Evolutionary conservation across 352 stramenopile genomes (phyloP).

Genomic region (Peronosclerospora sorghi): DNA sequence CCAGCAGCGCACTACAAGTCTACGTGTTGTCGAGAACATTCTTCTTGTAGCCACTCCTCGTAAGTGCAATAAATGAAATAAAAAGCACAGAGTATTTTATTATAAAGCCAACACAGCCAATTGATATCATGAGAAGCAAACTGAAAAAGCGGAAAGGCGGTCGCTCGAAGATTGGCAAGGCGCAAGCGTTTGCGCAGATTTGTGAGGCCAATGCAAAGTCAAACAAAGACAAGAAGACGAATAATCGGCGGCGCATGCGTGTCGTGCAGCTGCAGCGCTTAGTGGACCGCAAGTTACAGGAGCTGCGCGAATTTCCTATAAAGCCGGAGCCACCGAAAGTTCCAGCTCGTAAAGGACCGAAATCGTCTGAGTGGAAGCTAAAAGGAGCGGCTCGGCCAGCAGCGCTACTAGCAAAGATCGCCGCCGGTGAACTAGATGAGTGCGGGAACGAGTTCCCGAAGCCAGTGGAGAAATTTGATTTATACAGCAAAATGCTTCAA

Average conservation of each 20-base stretch:
- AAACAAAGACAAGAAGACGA: conserved; percentile 49
- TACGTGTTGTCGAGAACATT: conserved; percentile 35
- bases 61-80: neutral
- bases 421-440: conserved; percentile 66
- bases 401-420: conserved; percentile 64
- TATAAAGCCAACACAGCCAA: too few species aligned
- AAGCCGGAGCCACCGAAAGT: conserved; percentile 26
- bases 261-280: conserved; percentile 70
- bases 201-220: conserved; percentile 49
- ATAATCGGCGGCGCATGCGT: conserved; percentile 62
- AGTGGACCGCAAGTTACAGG: conserved; percentile 58
- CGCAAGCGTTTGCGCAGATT: conserved; percentile 48
- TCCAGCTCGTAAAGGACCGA: conserved; percentile 40
- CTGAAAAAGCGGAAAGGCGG: conserved; percentile 47
- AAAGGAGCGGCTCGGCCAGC: conserved; percentile 62
- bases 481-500: conserved; percentile 48
- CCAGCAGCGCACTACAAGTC: conserved; percentile 19
- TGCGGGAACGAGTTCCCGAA: conserved; percentile 60
- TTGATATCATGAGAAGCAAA: conserved; percentile 51
- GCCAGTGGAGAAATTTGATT: conserved; percentile 65
- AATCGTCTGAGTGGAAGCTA: conserved; percentile 64
- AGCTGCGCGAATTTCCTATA: conserved; percentile 49
- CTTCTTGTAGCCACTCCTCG: conserved; percentile 6
- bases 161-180: conserved; percentile 33
- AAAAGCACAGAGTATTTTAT: too few species aligned